These are phyloP conservation scores for Pisolithus thermaeus DNA, from an alignment of 1,284 basidiomycete genomes.

Conservation along the genomic window DNA sequence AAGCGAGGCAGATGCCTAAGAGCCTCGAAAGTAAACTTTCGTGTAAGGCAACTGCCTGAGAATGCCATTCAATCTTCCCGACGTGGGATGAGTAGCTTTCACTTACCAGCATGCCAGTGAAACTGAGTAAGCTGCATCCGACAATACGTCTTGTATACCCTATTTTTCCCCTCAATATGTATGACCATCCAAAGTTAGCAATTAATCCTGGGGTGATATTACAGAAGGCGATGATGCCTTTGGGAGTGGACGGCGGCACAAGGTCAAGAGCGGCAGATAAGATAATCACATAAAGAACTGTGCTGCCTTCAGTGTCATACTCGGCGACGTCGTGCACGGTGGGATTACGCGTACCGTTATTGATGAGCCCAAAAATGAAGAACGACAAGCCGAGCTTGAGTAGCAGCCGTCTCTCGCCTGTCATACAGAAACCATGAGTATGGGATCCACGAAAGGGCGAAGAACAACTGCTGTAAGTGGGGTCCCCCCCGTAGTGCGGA, in stretches of 20 bases:
- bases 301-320: background rate
- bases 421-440: slow-evolving; percentile 12
- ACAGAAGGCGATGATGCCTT: slow-evolving; percentile 91
- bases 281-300: slow-evolving; percentile 93
- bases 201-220: slow-evolving; percentile 79
- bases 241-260: slow-evolving; percentile 84
- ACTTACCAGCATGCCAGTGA: slow-evolving; percentile 75
- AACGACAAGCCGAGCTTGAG: slow-evolving; percentile 42
- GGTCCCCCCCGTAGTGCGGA: background rate
- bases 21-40: slow-evolving; percentile 67
- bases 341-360: slow-evolving; percentile 39
- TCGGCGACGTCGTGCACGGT: background rate
- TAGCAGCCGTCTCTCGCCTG: slow-evolving; percentile 18
- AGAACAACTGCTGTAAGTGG: slow-evolving; percentile 18
- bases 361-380: slow-evolving; percentile 55
- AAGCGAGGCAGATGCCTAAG: slow-evolving; percentile 84
- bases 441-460: slow-evolving; percentile 4
- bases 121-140: slow-evolving; percentile 71
- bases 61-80: background rate
- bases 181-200: slow-evolving; percentile 93
- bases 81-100: background rate
- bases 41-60: slow-evolving; percentile 77
- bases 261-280: slow-evolving; percentile 93
- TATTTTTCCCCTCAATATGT: slow-evolving; percentile 78
- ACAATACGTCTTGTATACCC: slow-evolving; percentile 68